These are phyloP conservation scores for Chloroidium sp. DNA, from an alignment of 163 green algal species.

Conservation along the genomic window DNA sequence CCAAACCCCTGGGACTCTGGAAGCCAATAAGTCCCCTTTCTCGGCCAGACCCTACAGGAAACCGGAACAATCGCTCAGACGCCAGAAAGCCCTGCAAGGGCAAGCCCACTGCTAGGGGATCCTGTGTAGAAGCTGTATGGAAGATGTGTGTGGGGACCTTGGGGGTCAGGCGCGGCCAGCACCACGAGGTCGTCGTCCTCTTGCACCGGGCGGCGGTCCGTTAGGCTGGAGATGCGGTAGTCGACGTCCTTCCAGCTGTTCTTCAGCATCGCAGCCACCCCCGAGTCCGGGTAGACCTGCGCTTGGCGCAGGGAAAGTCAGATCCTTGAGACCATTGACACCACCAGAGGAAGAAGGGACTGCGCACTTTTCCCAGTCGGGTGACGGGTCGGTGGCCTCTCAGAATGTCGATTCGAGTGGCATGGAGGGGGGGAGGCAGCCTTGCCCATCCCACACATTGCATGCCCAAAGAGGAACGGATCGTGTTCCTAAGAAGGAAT, in stretches of 20 bases:
- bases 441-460: too few relatives aligned
- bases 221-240: conserved; percentile 57
- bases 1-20: too few relatives aligned
- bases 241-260: conserved; percentile 67
- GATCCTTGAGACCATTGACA: not conserved
- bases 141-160: conserved; percentile 18
- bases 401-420: too few relatives aligned
- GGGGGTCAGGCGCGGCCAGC: conserved; percentile 76
- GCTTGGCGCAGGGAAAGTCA: not conserved
- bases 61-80: too few relatives aligned
- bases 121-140: not conserved
- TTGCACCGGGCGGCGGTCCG: conserved; percentile 44
- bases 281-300: conserved; percentile 78
- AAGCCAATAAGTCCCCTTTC: too few relatives aligned
- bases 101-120: not conserved
- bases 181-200: conserved; percentile 72
- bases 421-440: too few relatives aligned
- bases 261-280: conserved; percentile 79
- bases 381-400: not conserved
- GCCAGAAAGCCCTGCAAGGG: not conserved
- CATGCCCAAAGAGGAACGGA: not conserved
- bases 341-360: not conserved
- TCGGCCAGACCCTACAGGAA: too few relatives aligned
- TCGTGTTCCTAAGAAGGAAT: not conserved
- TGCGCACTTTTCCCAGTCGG: not conserved